Conservation (phyloP, 257 asterid species). For the Solanum gracilifrons region DNA sequence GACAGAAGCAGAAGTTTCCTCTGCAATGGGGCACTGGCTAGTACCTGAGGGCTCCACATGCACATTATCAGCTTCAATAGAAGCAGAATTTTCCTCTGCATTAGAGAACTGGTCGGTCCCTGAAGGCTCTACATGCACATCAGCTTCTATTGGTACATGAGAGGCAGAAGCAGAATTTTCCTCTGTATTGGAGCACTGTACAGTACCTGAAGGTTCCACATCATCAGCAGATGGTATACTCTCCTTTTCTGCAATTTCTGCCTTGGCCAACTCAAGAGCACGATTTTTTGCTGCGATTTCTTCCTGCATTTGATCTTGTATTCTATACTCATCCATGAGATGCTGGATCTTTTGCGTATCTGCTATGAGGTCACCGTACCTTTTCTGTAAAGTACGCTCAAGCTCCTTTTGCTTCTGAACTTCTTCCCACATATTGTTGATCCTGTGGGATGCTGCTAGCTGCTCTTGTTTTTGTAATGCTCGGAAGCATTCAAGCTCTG, state of each 20-base stretch:
- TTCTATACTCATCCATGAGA: slow-evolving; percentile 28
- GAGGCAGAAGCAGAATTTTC: neutral
- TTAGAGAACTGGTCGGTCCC: neutral
- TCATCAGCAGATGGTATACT: neutral
- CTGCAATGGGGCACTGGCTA: neutral
- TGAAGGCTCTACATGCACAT: neutral
- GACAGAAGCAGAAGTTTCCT: neutral
- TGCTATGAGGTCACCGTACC: slow-evolving; percentile 50
- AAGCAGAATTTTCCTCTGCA: neutral
- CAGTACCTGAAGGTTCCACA: neutral
- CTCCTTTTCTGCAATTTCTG: slow-evolving; percentile 7
- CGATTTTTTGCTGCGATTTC: slow-evolving; percentile 26
- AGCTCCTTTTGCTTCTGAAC: slow-evolving; percentile 96
- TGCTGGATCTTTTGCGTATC: slow-evolving; percentile 48
- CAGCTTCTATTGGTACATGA: neutral
- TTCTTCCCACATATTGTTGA: slow-evolving; percentile 89
- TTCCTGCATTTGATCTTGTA: slow-evolving; percentile 37
- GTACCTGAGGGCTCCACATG: neutral
- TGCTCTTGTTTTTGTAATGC: slow-evolving; percentile 81
- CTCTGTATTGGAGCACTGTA: neutral
- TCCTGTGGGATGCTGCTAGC: slow-evolving; percentile 62
- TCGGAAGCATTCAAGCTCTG: slow-evolving; percentile 81
- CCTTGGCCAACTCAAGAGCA: slow-evolving; percentile 11
- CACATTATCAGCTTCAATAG: neutral
- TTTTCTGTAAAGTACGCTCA: slow-evolving; percentile 56